Base-by-base conservation (phyloP, 2,329 filamentous ascomycete genomes). In the Colletotrichum zoysiae region DNA sequence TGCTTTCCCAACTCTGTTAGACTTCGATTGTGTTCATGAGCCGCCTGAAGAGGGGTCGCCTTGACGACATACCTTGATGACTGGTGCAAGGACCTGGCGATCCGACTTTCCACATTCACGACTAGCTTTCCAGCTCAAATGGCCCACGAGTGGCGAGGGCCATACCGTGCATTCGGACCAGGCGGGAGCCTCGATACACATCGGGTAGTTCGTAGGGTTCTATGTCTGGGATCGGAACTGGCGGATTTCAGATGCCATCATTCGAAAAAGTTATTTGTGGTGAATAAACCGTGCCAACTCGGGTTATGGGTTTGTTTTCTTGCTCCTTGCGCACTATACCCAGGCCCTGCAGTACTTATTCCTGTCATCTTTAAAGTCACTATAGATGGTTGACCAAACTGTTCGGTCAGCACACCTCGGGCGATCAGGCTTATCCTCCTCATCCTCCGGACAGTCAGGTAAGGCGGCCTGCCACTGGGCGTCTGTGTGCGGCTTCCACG, bases 401-500 rank as follows among this genome's bases (percentile, higher is more conserved):
- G 46, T 55, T 5, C 67, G 61, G 33, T 73, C 67, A 30, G 67
- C 62, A 44, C 70, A 73, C 42, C 55, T 46, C n/a, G 51, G 62
- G 18, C 61, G 51, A 16, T 48, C 46, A 40, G 57, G 46, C 16
- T 33, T 60, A 12, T 44, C 44, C 20, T 44, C 30, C 16, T 65
- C 70, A 1, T 50, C 23, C 5, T 50, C 61, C 4, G 42, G 18
- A 14, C 70, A 73, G 18, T 51, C 51, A 23, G 70, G 70, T 50
- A 71, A 40, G 9, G 67, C 70, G 20, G 70, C 70, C 33, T 55
- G 48, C 70, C 70, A 73, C 53, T 73, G 57, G 33, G 48, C 57
- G 5, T 58, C 44, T 11, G 67, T 56, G 33, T 40, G 57, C 26
- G 67, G 40, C 57, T 26, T n/a, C 85, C 85, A 87, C 0, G 85